Conservation (phyloP, 140 eudicot species). For the Senecio squalidus region DNA sequence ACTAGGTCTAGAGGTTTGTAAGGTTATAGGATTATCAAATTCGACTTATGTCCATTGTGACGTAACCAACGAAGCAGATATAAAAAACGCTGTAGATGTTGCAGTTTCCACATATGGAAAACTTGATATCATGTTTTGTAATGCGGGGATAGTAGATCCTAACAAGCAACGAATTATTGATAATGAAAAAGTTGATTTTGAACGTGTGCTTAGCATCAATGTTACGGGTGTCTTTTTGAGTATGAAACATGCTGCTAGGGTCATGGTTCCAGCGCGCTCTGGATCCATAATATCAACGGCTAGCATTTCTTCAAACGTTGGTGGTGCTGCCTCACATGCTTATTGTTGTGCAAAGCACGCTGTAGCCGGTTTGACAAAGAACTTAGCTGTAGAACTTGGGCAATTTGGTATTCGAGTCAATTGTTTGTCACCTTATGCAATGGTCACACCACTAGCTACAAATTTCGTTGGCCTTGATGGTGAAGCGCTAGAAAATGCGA, state of each 20-base stretch:
- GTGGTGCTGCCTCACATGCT: conserved; percentile 44
- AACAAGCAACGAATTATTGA: conserved; percentile 34
- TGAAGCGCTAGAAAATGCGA: background rate
- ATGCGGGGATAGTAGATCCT: conserved; percentile 42
- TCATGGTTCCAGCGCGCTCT: conserved; percentile 47
- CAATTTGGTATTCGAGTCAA: conserved; percentile 53
- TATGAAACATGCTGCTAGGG: conserved; percentile 70
- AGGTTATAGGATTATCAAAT: conserved; percentile 29
- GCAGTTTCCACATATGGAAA: conserved; percentile 42
- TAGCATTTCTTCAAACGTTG: conserved; percentile 32
- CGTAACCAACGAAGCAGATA: conserved; percentile 47
- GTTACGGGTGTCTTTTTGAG: conserved; percentile 57
- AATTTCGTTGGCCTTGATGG: background rate
- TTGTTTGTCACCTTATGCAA: conserved; percentile 35
- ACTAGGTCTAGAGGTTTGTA: conserved; percentile 33
- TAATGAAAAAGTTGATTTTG: conserved; percentile 31
- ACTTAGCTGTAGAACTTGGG: conserved; percentile 52
- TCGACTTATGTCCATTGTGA: conserved; percentile 53
- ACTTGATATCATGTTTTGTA: conserved; percentile 59
- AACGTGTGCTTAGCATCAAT: conserved; percentile 39
- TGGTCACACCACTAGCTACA: conserved; percentile 30
- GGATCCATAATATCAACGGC: conserved; percentile 53
- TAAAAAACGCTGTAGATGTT: conserved; percentile 37
- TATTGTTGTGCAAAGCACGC: conserved; percentile 61
- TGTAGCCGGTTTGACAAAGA: conserved; percentile 49